A percentile compares a stretch with the other conserved stretches of the same genome.
phyloP scores from a whole-genome alignment of 2,329 filamentous ascomycete genomes.

The Pseudogymnoascus pannorum region DNA sequence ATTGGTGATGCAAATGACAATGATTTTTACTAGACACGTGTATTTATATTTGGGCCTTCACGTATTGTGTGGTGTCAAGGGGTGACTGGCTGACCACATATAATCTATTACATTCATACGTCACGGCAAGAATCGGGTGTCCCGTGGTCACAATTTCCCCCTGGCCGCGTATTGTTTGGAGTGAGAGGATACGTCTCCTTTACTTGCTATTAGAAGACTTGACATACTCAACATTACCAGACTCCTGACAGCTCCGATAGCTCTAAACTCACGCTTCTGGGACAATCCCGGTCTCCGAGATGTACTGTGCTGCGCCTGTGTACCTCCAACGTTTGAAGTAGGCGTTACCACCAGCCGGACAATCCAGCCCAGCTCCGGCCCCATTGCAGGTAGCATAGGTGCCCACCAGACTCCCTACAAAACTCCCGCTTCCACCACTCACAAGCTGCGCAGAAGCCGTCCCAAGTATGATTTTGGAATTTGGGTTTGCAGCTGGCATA shows the following conservation, averaged over 20 bases:
- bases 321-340: constrained; percentile 21
- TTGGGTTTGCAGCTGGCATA: constrained; percentile 4
- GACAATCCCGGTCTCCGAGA: not conserved
- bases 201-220: not conserved
- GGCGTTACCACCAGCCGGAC: constrained; percentile 26
- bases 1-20: too few species aligned
- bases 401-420: constrained; percentile 30
- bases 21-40: too few species aligned
- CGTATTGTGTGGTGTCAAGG: not conserved
- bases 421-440: constrained; percentile 22
- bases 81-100: not conserved
- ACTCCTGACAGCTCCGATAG: not conserved
- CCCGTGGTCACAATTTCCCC: not conserved
- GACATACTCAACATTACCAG: not conserved
- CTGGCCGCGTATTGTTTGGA: not conserved
- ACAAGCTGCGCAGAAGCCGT: constrained; percentile 2
- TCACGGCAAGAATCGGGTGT: not conserved
- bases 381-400: constrained; percentile 34
- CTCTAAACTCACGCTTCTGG: not conserved
- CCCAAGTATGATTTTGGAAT: not conserved
- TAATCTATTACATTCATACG: not conserved
- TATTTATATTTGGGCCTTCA: too few species aligned
- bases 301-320: not conserved
- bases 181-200: too few species aligned
- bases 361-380: constrained; percentile 23